These are phyloP conservation scores for Diaporthe vexans DNA, from an alignment of 2,329 filamentous ascomycete genomes.

Conservation along the genomic window DNA sequence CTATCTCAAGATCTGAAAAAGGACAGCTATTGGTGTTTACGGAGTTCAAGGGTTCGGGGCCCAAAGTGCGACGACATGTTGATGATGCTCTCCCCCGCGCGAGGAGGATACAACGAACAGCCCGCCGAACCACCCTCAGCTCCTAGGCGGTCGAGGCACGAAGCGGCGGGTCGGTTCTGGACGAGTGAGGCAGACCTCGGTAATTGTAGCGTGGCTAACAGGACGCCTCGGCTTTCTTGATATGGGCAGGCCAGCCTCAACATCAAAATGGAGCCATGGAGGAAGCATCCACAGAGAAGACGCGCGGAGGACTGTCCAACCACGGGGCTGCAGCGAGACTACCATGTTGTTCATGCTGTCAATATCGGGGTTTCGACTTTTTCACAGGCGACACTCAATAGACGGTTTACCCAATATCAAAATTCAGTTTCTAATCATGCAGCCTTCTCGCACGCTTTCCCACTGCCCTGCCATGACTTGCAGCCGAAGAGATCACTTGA, in stretches of 20 bases:
- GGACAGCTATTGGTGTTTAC: slow-evolving; percentile 38
- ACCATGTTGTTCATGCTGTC: slow-evolving; percentile 33
- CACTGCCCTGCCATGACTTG: background rate
- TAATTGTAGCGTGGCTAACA: slow-evolving; percentile 29
- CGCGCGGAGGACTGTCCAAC: slow-evolving; percentile 22
- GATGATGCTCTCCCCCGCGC: slow-evolving; percentile 21
- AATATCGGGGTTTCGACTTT: slow-evolving; percentile 27
- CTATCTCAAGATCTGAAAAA: slow-evolving; percentile 39
- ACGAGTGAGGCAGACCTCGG: slow-evolving; percentile 9
- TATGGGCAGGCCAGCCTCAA: slow-evolving; percentile 6
- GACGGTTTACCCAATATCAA: slow-evolving; percentile 37
- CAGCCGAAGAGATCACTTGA: background rate
- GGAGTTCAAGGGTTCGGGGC: slow-evolving; percentile 37
- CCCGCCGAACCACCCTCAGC: slow-evolving; percentile 17
- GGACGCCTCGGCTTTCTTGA: slow-evolving; percentile 4
- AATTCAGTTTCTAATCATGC: slow-evolving; percentile 34
- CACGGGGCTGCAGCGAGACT: slow-evolving; percentile 23
- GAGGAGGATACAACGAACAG: background rate
- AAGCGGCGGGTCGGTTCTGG: slow-evolving; percentile 5
- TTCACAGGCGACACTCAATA: slow-evolving; percentile 39
- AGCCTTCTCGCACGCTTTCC: background rate
- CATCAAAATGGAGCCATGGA: slow-evolving; percentile 27
- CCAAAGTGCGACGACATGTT: slow-evolving; percentile 28
- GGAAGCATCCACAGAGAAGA: slow-evolving; percentile 9
- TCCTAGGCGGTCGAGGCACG: slow-evolving; percentile 1